Base-by-base conservation (phyloP, 225 moss, liverwort and hornwort genomes). In the Pseudisothecium myosuroides region DNA sequence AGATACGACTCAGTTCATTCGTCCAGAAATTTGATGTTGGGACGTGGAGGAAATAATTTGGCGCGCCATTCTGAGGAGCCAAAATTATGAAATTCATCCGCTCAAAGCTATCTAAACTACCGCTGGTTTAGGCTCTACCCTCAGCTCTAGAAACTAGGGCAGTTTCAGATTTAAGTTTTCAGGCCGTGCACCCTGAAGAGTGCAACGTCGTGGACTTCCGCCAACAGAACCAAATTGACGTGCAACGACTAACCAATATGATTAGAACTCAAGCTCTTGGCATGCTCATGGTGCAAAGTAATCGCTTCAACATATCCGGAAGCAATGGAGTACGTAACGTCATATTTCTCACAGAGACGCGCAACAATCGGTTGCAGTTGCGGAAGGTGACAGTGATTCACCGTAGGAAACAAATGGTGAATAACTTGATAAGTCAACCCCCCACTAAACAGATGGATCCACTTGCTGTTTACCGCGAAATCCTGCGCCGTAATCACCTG, bases 401-500 rank as follows among this genome's bases (percentile, higher is more conserved):
- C 94, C 12, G 92, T 94, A 11, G 92, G 94, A 21, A 94, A 94
- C 60, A 94, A 52, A 32, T 94, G 94, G 60, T 94, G 94, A 41
- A 92, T 76, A 49, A 94, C 92, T 54, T 94, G 94, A 55, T 92
- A 92, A 85, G 92, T 94, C 85, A 94, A 67, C 2, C 94, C 94
- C 23, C 94, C 94, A 71, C 90, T 92, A 22, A 94, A 92, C 26
- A 94, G 71, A 47, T 92, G 92, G 63, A 92, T 85, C 43, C 92
- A 89, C 90, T 90, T 92, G 88, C 88, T 92, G 29, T 88, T 91
- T 15, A 94, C 91, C 36, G 87, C 94, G 55, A 94, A 94, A 41
- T 94, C 94, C 86, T 94, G 94, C 67, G 94, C 94, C 27, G 94
- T 94, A 63, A 94, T 89, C 66, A 94, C 94, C 78, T 94, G 94